Evolutionary conservation across 371 early-diverging fungal genomes (phyloP).

Genomic region (Mucor ambiguus): DNA sequence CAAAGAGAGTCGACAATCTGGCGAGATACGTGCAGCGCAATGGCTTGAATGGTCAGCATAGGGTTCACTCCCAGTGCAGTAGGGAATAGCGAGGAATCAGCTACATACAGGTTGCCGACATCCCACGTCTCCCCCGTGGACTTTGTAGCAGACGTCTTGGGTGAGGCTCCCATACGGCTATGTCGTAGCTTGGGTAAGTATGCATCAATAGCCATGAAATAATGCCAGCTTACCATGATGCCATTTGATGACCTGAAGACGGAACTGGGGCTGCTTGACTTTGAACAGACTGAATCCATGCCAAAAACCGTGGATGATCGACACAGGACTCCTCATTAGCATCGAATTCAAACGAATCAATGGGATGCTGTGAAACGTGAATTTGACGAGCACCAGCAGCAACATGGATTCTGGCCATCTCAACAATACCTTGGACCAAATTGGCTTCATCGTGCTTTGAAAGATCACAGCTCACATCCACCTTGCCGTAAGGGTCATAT

Average conservation of each 20-base stretch:
- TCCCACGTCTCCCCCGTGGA: constrained; percentile 71
- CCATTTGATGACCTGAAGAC: constrained; percentile 70
- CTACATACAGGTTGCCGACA: constrained; percentile 63
- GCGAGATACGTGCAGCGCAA: constrained; percentile 36
- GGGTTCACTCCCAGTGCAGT: constrained; percentile 72
- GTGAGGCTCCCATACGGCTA: constrained; percentile 60
- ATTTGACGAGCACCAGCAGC: constrained; percentile 45
- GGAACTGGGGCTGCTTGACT: constrained; percentile 13
- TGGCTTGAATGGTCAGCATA: constrained; percentile 57
- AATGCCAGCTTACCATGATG: constrained; percentile 51
- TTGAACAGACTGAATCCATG: constrained; percentile 28
- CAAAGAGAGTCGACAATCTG: constrained; percentile 10
- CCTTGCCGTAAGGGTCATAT: constrained; percentile 45
- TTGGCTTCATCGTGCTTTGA: constrained; percentile 65
- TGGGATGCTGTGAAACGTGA: constrained; percentile 27
- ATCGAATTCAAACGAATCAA: constrained; percentile 27
- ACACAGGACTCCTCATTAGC: constrained; percentile 30
- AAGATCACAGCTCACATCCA: constrained; percentile 60
- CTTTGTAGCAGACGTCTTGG: constrained; percentile 53
- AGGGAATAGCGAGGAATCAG: constrained; percentile 69
- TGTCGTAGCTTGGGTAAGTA: neutral
- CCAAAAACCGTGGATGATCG: constrained; percentile 37
- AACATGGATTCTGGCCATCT: constrained; percentile 62
- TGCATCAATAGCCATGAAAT: neutral
- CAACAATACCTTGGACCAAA: constrained; percentile 63